Evolutionary conservation across 1,139 yeast genomes (phyloP).

Genomic region (Meyerozyma smithsonii): DNA sequence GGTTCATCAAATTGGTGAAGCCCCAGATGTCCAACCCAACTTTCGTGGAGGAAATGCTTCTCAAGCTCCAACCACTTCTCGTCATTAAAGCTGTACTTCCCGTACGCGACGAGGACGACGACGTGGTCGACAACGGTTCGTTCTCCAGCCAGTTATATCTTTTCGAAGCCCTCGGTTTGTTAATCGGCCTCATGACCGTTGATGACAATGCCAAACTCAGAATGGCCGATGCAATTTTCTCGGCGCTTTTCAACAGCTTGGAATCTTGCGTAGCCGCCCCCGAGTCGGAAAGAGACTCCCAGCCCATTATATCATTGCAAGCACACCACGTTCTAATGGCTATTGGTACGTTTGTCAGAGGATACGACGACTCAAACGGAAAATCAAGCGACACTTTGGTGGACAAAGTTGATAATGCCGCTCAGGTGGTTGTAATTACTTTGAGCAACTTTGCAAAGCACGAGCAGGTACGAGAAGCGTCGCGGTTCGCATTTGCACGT

Average conservation of each 20-base stretch:
- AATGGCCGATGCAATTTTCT: conserved; percentile 59
- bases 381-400: conserved; percentile 29
- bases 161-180: conserved; percentile 74
- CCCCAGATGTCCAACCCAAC: conserved; percentile 46
- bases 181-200: conserved; percentile 48
- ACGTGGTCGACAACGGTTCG: conserved; percentile 51
- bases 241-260: conserved; percentile 72
- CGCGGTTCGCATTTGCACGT: conserved; percentile 83
- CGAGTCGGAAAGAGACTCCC: conserved; percentile 32
- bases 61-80: conserved; percentile 46
- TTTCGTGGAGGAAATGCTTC: conserved; percentile 33
- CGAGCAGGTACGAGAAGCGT: conserved; percentile 76
- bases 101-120: conserved; percentile 47
- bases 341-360: conserved; percentile 84
- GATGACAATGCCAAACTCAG: conserved; percentile 32
- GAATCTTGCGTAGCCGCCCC: conserved; percentile 51
- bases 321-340: conserved; percentile 87
- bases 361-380: conserved; percentile 51
- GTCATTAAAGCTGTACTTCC: conserved; percentile 56
- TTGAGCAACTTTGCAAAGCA: conserved; percentile 67
- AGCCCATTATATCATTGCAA: conserved; percentile 53
- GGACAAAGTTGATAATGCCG: conserved; percentile 61
- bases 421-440: conserved; percentile 81
- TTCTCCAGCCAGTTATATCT: conserved; percentile 79
- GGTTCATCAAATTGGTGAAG: conserved; percentile 74